Evolutionary conservation across 139 green algal genomes (phyloP).

Genomic region (Chlorella sorokiniana): DNA sequence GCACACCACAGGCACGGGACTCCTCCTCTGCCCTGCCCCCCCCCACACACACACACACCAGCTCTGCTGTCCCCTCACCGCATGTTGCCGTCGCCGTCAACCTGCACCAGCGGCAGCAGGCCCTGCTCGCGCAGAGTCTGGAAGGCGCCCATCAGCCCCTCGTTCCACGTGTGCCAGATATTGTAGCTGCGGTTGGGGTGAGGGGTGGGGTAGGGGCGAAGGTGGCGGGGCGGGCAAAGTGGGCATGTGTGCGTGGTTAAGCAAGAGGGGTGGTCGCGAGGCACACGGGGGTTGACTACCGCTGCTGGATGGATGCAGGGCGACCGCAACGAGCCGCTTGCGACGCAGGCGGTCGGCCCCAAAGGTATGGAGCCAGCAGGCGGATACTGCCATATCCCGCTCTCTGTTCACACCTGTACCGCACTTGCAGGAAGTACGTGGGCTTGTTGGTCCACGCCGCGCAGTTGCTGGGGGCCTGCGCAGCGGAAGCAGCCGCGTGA

Average conservation of each 20-base stretch:
- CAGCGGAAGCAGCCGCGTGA: no score
- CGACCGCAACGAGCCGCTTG: no score
- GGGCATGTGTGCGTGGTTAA: not conserved
- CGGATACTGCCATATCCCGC: no score
- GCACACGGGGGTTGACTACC: no score
- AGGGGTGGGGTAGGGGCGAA: not conserved
- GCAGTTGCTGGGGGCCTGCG: constrained; percentile 15
- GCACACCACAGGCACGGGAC: not conserved
- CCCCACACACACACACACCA: not conserved
- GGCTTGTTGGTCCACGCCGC: constrained; percentile 39
- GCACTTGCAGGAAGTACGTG: constrained; percentile 42
- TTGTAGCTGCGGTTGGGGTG: constrained; percentile 23
- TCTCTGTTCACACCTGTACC: no score
- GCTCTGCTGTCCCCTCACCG: not conserved
- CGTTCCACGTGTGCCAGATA: constrained; percentile 50
- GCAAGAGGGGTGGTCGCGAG: no score
- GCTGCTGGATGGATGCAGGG: no score
- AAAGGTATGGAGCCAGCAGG: no score
- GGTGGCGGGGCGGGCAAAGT: not conserved
- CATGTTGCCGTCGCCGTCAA: constrained; percentile 38
- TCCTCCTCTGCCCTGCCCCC: not conserved
- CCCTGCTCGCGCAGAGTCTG: constrained; percentile 48
- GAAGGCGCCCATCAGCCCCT: constrained; percentile 45
- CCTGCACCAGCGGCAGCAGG: constrained; percentile 42
- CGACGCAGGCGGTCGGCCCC: no score